Conservation (phyloP, 2,329 filamentous ascomycete genomes). For the Penicillium sp. region DNA sequence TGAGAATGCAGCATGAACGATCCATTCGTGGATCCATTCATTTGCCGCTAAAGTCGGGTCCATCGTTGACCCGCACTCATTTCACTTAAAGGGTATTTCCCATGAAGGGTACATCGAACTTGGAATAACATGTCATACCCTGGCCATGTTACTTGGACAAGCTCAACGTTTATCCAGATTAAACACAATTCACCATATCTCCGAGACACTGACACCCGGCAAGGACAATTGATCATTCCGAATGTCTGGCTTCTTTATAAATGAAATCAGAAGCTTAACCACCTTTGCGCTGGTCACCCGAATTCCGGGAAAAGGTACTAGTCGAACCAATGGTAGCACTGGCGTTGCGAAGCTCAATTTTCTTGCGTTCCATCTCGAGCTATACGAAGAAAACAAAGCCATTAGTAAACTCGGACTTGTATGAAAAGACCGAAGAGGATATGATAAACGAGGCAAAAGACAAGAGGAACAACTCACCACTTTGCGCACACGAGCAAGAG, state of each 20-base stretch:
- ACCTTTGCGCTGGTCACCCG: conserved; percentile 24
- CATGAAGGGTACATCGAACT: conserved; percentile 11
- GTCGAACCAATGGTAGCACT: conserved; percentile 38
- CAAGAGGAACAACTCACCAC: conserved; percentile 41
- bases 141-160: conserved; percentile 56
- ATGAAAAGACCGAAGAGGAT: not conserved
- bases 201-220: not conserved
- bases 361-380: conserved; percentile 51
- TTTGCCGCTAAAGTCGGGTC: not conserved
- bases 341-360: conserved; percentile 46
- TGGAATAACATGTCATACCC: not conserved
- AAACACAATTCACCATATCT: conserved; percentile 7
- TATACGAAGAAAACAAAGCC: conserved; percentile 7
- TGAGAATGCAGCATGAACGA: not conserved
- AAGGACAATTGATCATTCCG: not conserved
- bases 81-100: conserved; percentile 13
- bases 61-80: not conserved
- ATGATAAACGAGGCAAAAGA: not conserved
- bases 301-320: conserved; percentile 28
- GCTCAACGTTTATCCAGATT: conserved; percentile 11
- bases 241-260: not conserved
- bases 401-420: not conserved
- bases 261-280: conserved; percentile 13
- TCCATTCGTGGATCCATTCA: not conserved
- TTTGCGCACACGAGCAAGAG: conserved; percentile 47